Conservation (phyloP, 106 monocot species). For the Dendrobium officinale region DNA sequence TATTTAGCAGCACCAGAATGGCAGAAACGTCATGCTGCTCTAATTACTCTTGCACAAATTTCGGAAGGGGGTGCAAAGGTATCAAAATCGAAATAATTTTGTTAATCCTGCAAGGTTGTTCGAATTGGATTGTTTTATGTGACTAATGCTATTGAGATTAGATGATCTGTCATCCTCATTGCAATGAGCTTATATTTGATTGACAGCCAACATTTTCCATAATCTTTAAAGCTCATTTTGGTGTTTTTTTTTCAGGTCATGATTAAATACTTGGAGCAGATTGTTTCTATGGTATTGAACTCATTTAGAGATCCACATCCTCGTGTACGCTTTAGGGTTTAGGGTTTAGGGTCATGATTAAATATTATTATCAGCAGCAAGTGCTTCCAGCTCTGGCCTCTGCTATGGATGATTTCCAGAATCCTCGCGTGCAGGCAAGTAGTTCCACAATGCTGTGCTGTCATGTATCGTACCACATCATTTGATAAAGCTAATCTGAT, state of each 20-base stretch:
- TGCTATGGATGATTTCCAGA: too few species aligned
- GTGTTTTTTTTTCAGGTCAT: constrained; percentile 57
- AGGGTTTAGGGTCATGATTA: too few species aligned
- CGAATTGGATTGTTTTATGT: background rate
- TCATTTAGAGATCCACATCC: constrained; percentile 89
- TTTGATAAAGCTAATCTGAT: background rate
- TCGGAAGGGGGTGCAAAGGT: constrained; percentile 97
- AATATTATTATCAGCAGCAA: constrained; percentile 67
- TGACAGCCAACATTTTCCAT: background rate
- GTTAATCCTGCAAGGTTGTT: background rate
- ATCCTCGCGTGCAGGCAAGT: too few species aligned
- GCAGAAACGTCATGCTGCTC: constrained; percentile 92
- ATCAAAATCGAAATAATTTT: background rate
- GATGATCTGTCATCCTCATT: constrained; percentile 1
- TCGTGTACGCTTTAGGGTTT: constrained; percentile 78
- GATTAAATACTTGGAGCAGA: constrained; percentile 88
- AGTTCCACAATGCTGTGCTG: too few species aligned
- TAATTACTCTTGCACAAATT: constrained; percentile 94
- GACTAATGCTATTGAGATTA: background rate
- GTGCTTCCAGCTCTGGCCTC: too few species aligned
- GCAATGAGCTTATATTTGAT: background rate
- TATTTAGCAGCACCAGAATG: constrained; percentile 79
- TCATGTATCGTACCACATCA: too few species aligned
- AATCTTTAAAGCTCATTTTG: background rate
- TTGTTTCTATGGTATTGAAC: constrained; percentile 76